phyloP scores from a whole-genome alignment of 73 alveolate genomes.

The Symbiodinium pilosum region DNA sequence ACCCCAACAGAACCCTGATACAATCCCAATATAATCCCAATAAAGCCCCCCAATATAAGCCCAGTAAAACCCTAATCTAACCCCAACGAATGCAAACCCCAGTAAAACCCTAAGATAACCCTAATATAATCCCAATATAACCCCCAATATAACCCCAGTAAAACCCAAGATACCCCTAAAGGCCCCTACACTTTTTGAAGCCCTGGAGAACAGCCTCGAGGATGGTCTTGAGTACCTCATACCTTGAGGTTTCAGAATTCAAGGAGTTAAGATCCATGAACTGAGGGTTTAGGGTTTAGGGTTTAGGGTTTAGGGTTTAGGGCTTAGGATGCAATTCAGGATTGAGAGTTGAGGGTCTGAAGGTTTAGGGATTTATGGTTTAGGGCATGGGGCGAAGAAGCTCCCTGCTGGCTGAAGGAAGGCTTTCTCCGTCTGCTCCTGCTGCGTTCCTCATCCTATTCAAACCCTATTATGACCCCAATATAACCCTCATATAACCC shows the following conservation, averaged over 20 bases:
- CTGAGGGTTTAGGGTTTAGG: not conserved
- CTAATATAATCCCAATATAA: too few species aligned
- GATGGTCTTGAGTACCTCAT: conserved; percentile 64
- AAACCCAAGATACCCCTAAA: too few species aligned
- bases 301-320: not conserved
- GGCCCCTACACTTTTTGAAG: not conserved
- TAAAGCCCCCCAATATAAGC: not conserved
- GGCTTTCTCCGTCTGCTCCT: too few species aligned
- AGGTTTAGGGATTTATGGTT: not conserved
- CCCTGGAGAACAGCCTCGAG: conserved; percentile 15
- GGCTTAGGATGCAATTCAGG: not conserved
- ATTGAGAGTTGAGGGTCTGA: not conserved
- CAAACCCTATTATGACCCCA: too few species aligned
- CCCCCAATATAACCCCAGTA: too few species aligned
- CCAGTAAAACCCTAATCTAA: not conserved
- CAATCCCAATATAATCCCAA: too few species aligned
- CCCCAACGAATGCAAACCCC: not conserved
- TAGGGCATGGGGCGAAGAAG: not conserved
- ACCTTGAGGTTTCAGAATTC: conserved; percentile 4
- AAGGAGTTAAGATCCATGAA: not conserved
- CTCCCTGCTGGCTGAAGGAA: too few species aligned
- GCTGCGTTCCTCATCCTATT: too few species aligned
- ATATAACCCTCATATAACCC: too few species aligned
- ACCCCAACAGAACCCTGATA: too few species aligned
- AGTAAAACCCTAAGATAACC: not conserved